Conservation (phyloP, 2,329 filamentous ascomycete genomes). For the Fusarium citri region DNA sequence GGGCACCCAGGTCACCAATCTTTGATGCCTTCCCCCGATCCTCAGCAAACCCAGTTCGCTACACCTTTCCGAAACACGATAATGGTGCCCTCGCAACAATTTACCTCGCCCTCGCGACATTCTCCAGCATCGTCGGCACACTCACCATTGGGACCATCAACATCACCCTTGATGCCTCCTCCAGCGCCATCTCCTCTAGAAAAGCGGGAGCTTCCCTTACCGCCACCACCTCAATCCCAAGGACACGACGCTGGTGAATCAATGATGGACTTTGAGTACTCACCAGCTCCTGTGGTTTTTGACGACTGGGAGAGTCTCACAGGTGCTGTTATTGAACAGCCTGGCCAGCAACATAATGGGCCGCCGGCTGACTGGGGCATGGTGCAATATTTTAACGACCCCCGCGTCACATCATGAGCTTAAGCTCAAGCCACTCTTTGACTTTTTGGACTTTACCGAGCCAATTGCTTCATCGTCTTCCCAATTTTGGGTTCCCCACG, state of each 20-base stretch:
- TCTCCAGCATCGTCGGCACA: constrained; percentile 51
- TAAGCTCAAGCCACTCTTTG: constrained; percentile 31
- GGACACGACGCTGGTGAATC: constrained; percentile 43
- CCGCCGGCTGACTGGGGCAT: constrained; percentile 48
- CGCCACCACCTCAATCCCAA: constrained; percentile 46
- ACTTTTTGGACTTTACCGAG: constrained; percentile 37
- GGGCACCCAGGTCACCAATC: constrained; percentile 45
- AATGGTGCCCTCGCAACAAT: constrained; percentile 50
- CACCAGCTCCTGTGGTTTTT: constrained; percentile 53
- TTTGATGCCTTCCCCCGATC: constrained; percentile 47
- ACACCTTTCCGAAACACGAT: constrained; percentile 50
- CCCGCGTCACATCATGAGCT: constrained; percentile 48
- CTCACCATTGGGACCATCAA: constrained; percentile 49
- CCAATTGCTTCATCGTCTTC: constrained; percentile 27
- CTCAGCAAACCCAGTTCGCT: constrained; percentile 47
- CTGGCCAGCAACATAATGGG: constrained; percentile 41
- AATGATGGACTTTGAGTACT: constrained; percentile 60
- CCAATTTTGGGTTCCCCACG: constrained; percentile 25
- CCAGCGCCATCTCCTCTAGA: constrained; percentile 49
- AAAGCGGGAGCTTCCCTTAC: constrained; percentile 52
- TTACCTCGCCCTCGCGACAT: constrained; percentile 42
- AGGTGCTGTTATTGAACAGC: constrained; percentile 51
- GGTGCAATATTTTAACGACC: constrained; percentile 52
- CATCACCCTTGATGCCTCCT: constrained; percentile 49
- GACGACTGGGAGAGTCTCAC: constrained; percentile 57